Evolutionary conservation across 1,284 basidiomycete species (phyloP).

Genomic region (Heterobasidion annosum): DNA sequence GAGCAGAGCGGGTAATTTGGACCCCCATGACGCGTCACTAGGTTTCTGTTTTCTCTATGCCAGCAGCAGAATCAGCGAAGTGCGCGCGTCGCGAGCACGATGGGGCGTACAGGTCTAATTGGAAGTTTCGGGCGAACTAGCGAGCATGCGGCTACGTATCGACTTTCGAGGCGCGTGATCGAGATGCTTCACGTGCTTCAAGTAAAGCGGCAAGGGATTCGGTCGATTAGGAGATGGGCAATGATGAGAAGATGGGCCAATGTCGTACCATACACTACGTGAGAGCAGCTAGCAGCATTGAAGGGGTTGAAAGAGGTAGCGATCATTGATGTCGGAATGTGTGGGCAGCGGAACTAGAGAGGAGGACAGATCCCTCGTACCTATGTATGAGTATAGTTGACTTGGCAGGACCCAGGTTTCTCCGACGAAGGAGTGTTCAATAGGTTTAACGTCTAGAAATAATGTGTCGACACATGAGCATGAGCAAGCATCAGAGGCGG

Average conservation of each 20-base stretch:
- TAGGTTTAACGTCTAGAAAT: no score
- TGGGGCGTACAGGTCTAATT: neutral
- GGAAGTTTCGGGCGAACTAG: neutral
- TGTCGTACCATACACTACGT: neutral
- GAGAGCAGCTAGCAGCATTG: neutral
- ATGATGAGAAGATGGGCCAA: neutral
- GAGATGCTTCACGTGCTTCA: neutral
- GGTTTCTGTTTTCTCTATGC: neutral
- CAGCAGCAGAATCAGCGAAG: neutral
- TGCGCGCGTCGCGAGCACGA: neutral
- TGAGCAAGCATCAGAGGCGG: no score
- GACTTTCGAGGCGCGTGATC: neutral
- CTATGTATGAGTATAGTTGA: no score
- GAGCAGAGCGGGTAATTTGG: neutral
- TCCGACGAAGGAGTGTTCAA: no score
- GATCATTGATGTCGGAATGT: no score
- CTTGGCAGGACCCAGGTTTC: no score
- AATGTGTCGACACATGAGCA: no score
- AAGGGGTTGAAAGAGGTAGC: no score
- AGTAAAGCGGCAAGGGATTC: neutral
- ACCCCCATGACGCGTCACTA: constrained; percentile 5
- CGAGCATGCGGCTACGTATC: neutral
- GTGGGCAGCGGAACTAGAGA: no score
- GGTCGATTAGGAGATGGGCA: neutral
- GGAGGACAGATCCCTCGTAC: no score